Base-by-base conservation (phyloP, 768 basidiomycete genomes). In the Russula sp. region DNA sequence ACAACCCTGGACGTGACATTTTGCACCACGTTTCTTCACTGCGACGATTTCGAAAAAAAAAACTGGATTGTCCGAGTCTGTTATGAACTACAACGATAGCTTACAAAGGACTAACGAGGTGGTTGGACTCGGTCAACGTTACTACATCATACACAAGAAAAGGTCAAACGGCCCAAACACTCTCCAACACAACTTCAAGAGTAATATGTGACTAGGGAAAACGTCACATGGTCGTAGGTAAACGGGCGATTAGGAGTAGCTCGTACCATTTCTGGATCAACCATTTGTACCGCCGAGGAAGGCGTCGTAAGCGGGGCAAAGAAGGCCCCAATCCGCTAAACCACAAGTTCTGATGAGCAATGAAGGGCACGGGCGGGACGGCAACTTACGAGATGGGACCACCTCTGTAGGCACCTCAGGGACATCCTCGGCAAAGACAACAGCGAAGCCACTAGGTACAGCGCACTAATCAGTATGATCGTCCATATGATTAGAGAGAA, bases 1-100 rank as follows among this genome's bases (percentile, higher is more conserved):
- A n/a, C n/a, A n/a, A n/a, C n/a, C n/a, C n/a, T n/a, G n/a, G n/a
- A n/a, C n/a, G n/a, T n/a, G n/a, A n/a, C n/a, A n/a, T n/a, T n/a
- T n/a, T n/a, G n/a, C n/a, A n/a, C n/a, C n/a, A n/a, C n/a, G n/a
- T n/a, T n/a, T n/a, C n/a, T n/a, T n/a, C n/a, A n/a, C n/a, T n/a
- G n/a, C n/a, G n/a, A n/a, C n/a, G n/a, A n/a, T 30, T 30, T 30
- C 20, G 14, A 46, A 22, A n/a, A 72, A 59, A 59, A 72, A n/a
- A 10, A n/a, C n/a, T n/a, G 2, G 73, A 57, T 74, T 68, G 67
- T 74, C 75, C 57, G n/a, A n/a, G 30, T 58, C 38, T n/a, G 28
- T 14, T 36, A 28, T 28, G 51, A 40, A 40, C 28, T 20, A 46
- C 30, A 24, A 4, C n/a, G 40, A 46, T 5, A 58, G 57, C 34